Evolutionary conservation across 2,329 filamentous ascomycete species (phyloP).

Genomic region (Purpureocillium lavendulum): DNA sequence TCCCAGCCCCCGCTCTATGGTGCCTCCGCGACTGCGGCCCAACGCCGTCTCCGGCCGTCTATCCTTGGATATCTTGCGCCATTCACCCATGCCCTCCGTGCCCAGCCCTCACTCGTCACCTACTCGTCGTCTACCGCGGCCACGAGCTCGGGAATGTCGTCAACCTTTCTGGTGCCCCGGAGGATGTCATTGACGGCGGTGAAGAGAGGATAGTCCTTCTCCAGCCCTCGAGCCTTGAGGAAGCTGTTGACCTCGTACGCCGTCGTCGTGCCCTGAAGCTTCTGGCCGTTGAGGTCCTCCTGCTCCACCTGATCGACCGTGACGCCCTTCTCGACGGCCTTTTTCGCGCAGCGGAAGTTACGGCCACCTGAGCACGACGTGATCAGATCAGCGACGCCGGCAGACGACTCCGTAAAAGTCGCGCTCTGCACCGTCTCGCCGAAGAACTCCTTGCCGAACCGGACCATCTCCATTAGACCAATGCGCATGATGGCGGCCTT

Average conservation of each 20-base stretch:
- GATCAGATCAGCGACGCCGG: slow-evolving; percentile 90
- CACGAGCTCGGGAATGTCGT: slow-evolving; percentile 71
- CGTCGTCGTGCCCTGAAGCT: slow-evolving; percentile 88
- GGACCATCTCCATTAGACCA: slow-evolving; percentile 91
- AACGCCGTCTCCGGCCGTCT: too few relatives aligned
- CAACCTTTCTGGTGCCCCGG: slow-evolving; percentile 64
- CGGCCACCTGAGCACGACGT: slow-evolving; percentile 87
- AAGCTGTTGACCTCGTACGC: slow-evolving; percentile 88
- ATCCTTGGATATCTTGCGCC: not conserved
- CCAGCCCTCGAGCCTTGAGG: slow-evolving; percentile 66
- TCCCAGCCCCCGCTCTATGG: not conserved
- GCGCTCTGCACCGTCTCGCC: slow-evolving; percentile 67
- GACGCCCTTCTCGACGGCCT: slow-evolving; percentile 71
- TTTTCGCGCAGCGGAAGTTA: slow-evolving; percentile 90
- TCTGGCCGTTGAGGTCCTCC: slow-evolving; percentile 89
- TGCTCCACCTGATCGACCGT: slow-evolving; percentile 81
- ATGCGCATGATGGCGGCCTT: slow-evolving; percentile 99
- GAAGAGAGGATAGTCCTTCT: slow-evolving; percentile 84
- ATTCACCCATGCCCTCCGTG: too few relatives aligned
- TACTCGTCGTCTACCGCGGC: slow-evolving; percentile 11
- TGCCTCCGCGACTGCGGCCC: not conserved
- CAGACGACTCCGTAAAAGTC: slow-evolving; percentile 96
- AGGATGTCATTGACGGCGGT: slow-evolving; percentile 80
- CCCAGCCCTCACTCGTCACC: not conserved
- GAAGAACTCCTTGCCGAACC: slow-evolving; percentile 92